These are phyloP conservation scores for Spergularia azorica DNA, from an alignment of 179 eudicot species.

Conservation along the genomic window DNA sequence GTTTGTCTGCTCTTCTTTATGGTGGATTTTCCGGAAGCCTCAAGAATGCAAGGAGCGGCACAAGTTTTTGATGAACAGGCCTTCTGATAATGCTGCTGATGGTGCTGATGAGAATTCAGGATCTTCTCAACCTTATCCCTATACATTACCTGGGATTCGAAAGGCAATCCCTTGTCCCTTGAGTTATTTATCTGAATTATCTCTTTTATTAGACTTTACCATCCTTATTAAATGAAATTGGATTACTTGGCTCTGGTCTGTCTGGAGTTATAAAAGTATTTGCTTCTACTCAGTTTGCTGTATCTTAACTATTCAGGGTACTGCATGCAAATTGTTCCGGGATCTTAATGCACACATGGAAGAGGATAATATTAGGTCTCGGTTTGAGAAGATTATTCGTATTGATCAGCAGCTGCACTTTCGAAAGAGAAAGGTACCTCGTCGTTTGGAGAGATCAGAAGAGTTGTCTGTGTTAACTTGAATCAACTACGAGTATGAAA, in stretches of 20 bases:
- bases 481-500: background rate
- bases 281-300: constrained; percentile 1
- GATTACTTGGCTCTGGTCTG: constrained; percentile 1
- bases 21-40: constrained; percentile 84
- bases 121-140: constrained; percentile 90
- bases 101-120: constrained; percentile 98
- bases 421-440: constrained; percentile 61
- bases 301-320: constrained; percentile 59
- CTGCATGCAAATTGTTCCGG: constrained; percentile 93
- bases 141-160: constrained; percentile 97
- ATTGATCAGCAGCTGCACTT: constrained; percentile 59
- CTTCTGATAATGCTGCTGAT: constrained; percentile 87
- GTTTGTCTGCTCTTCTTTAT: constrained; percentile 21
- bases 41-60: constrained; percentile 93
- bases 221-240: background rate
- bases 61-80: constrained; percentile 62
- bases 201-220: background rate
- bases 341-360: constrained; percentile 90
- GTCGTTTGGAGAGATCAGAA: background rate
- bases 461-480: background rate
- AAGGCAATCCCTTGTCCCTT: constrained; percentile 50
- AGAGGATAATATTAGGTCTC: constrained; percentile 88
- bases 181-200: background rate
- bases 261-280: constrained; percentile 3
- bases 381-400: constrained; percentile 81